phyloP scores from a whole-genome alignment of 208 protist genomes.

The Crithidia bombi region DNA sequence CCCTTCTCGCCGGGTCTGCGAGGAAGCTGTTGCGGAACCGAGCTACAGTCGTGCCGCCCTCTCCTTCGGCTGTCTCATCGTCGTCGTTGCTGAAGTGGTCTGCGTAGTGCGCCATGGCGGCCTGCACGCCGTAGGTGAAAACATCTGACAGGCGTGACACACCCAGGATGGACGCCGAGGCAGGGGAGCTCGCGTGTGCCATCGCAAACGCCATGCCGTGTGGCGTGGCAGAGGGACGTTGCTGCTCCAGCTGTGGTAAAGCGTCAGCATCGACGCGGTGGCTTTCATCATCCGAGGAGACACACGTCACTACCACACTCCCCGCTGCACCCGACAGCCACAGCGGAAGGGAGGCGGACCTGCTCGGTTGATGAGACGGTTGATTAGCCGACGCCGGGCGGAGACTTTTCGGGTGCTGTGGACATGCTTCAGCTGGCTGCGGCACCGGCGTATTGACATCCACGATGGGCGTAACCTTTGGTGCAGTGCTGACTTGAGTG shows the following conservation, averaged over 20 bases:
- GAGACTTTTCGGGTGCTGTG: not conserved
- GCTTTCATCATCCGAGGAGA: not conserved
- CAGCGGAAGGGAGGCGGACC: not conserved
- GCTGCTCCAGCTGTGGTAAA: not conserved
- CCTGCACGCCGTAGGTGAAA: conserved; percentile 34
- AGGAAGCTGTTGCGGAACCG: conserved; percentile 18
- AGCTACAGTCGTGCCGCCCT: not conserved
- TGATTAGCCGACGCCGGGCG: not conserved
- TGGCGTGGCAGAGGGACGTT: not conserved
- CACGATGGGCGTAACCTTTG: not conserved
- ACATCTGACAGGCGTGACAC: conserved; percentile 15
- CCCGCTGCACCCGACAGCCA: not conserved
- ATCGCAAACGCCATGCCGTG: not conserved
- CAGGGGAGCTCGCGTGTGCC: not conserved
- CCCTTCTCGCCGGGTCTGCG: not conserved
- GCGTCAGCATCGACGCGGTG: not conserved
- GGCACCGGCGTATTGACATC: not conserved
- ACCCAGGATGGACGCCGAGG: conserved; percentile 11
- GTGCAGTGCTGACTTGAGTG: not conserved
- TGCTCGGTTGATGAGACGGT: not conserved
- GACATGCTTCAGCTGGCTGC: not conserved
- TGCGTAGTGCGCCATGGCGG: conserved; percentile 25
- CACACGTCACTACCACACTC: not conserved
- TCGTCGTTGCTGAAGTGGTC: conserved; percentile 11
- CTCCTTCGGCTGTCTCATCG: not conserved